These are phyloP conservation scores for Domatiomyces globalis DNA, from an alignment of 2,329 filamentous ascomycete genomes.

Conservation along the genomic window DNA sequence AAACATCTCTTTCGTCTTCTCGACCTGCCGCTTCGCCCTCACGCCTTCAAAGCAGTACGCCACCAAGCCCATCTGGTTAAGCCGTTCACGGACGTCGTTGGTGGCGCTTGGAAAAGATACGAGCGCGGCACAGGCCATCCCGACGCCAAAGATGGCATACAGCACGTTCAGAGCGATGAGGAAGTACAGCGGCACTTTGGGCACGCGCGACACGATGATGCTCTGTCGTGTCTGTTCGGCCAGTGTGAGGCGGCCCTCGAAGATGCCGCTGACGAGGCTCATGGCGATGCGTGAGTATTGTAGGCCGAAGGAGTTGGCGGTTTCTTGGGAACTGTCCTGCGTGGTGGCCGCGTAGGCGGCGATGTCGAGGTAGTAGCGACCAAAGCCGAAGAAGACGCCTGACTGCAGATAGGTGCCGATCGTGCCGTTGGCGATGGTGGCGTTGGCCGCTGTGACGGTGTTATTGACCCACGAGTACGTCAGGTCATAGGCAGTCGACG, in stretches of 20 bases:
- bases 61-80: too few species aligned
- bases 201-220: background rate
- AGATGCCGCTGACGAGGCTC: background rate
- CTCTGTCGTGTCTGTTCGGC: background rate
- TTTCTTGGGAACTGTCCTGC: background rate
- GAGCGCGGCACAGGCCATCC: too few species aligned
- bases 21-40: too few species aligned
- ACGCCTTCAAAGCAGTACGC: too few species aligned
- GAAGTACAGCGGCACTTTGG: background rate
- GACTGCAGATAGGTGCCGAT: background rate
- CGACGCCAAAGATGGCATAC: slow-evolving; percentile 1
- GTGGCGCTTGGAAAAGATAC: too few species aligned
- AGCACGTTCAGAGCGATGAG: background rate
- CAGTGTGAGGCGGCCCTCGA: background rate
- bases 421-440: background rate
- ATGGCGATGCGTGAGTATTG: background rate
- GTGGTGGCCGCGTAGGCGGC: background rate
- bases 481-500: slow-evolving; percentile 16
- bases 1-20: too few species aligned
- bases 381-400: background rate
- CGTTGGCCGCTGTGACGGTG: background rate
- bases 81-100: too few species aligned
- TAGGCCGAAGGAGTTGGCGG: background rate
- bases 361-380: background rate
- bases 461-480: slow-evolving; percentile 15